phyloP scores from a whole-genome alignment of 129 eudicot species.

The Centaurea solstitialis region DNA sequence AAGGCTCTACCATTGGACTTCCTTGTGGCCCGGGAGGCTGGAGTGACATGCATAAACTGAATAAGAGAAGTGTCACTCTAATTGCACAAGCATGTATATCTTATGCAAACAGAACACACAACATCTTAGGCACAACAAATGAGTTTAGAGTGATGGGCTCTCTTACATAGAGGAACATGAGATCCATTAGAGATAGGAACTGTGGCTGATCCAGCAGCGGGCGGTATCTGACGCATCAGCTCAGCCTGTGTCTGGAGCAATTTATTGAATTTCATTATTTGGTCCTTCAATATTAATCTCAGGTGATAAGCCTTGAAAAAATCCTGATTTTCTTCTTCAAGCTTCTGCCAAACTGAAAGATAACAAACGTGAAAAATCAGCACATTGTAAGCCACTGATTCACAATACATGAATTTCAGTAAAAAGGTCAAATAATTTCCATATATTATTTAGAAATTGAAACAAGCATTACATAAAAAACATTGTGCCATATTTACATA shows the following conservation, averaged over 20 bases:
- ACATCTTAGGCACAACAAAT: constrained; percentile 3
- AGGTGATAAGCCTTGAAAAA: constrained; percentile 84
- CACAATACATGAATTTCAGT: neutral
- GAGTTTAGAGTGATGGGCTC: neutral
- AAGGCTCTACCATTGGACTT: neutral
- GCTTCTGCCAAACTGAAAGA: constrained; percentile 87
- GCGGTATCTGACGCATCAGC: constrained; percentile 58
- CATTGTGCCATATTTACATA: neutral
- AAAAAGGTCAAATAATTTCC: neutral
- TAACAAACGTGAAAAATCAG: constrained; percentile 2
- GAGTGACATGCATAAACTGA: neutral
- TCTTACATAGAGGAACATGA: constrained; percentile 58
- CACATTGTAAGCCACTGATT: neutral
- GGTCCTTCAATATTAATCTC: constrained; percentile 80
- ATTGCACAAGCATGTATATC: neutral
- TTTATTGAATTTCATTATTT: constrained; percentile 57
- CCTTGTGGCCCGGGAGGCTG: neutral
- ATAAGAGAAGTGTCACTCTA: neutral
- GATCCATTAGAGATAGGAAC: constrained; percentile 60
- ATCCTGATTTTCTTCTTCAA: constrained; percentile 85
- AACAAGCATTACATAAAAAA: neutral
- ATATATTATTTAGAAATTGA: neutral
- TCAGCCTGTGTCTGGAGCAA: constrained; percentile 77
- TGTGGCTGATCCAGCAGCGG: constrained; percentile 44
- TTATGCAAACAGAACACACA: neutral